Base-by-base conservation (phyloP, 176 grass and related monocot genomes). In the Triticum timopheevii region DNA sequence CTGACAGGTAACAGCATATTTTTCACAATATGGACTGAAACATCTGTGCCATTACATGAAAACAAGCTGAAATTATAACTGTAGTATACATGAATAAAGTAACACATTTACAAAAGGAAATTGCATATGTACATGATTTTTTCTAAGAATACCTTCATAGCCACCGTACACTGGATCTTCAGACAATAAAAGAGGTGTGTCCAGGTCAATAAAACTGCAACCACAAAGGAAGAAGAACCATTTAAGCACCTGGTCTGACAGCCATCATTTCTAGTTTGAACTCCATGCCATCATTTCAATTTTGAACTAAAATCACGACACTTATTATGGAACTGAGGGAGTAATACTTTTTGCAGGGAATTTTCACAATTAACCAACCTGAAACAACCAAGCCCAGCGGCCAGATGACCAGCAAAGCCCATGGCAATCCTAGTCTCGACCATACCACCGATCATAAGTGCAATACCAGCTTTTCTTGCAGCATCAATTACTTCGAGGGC, bases 381-480 rank as follows among this genome's bases (percentile, higher is more conserved):
- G 88, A 99, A 99, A 84, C 97, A 93, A 69, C 92, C 94, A 28
- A 99, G 88, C 5, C 97, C 97, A 94, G 97, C 94, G 78, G 97
- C 94, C 44, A 96, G 90, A 88, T 99, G 97, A 22, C 92, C 94
- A 62, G 97, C 90, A 65, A 99, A 99, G 61, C 97, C 94, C 94
- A 96, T 96, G 30, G 92, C 94, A 0, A 99, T 84, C 69, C 94
- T 94, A 59, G 97, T 99, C 87, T 99, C 94, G 6, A 99, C 94
- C 97, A 99, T 99, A 62, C 97, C 94, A 22, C 97, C 97, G 61
- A 99, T 96, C 97, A 99, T 99, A 76, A 99, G 92, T 5, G 87
- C 80, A 44, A 91, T 22, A 11, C 87, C 78, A 4, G 88, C 87
- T 56, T 91, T 93, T 91, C 90, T 93, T 69, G 94, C 94, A 11